Evolutionary conservation across 352 stramenopile genomes (phyloP).

Genomic region (Phytophthora sp.): DNA sequence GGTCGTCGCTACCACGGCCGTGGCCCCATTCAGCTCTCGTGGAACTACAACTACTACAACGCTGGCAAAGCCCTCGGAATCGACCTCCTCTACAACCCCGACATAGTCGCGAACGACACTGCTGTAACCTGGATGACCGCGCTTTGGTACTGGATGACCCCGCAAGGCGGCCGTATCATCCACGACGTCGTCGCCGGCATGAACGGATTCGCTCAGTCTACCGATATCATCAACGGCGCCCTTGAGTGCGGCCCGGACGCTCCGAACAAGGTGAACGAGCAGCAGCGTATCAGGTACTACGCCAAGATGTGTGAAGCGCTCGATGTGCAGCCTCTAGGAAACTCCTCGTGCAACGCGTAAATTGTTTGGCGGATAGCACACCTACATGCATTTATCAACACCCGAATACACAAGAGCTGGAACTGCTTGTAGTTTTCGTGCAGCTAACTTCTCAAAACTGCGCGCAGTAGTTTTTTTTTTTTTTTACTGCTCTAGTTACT

Average conservation of each 20-base stretch:
- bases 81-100: conserved; percentile 46
- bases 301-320: conserved; percentile 34
- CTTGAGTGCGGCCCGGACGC: conserved; percentile 47
- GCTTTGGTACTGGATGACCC: conserved; percentile 65
- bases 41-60: conserved; percentile 65
- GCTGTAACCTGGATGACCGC: conserved; percentile 50
- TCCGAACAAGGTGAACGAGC: conserved; percentile 42
- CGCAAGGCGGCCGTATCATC: conserved; percentile 45
- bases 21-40: conserved; percentile 56
- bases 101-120: conserved; percentile 42
- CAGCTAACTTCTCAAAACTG: background rate
- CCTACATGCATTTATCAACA: background rate
- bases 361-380: background rate
- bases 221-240: conserved; percentile 54
- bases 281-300: conserved; percentile 42
- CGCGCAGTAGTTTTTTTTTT: background rate
- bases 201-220: conserved; percentile 48
- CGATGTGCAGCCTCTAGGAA: conserved; percentile 39
- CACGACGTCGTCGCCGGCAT: conserved; percentile 44
- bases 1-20: conserved; percentile 57
- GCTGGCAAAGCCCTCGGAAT: conserved; percentile 40
- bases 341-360: conserved; percentile 44
- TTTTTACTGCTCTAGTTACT: too few relatives aligned
- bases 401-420: background rate
- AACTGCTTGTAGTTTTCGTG: background rate